phyloP scores from a whole-genome alignment of 1,284 basidiomycete genomes.

The Puccinia hordei region DNA sequence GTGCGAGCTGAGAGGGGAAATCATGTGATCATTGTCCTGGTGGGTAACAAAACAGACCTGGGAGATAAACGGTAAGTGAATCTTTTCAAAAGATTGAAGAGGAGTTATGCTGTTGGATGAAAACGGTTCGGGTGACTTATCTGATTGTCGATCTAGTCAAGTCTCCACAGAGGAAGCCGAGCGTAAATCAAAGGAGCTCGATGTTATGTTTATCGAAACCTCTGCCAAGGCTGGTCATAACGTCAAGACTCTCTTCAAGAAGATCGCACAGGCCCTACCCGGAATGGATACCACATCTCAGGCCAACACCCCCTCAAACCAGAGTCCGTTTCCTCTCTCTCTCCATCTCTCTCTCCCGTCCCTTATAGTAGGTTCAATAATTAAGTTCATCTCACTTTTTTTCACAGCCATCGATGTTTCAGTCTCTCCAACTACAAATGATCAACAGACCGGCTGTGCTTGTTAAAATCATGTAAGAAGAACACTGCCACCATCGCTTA shows the following conservation, averaged over 20 bases:
- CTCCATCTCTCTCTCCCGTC: conserved; percentile 14
- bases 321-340: conserved; percentile 56
- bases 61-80: conserved; percentile 76
- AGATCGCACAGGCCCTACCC: conserved; percentile 96
- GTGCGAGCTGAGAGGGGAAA: conserved; percentile 94
- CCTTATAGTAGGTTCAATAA: background rate
- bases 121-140: conserved; percentile 26
- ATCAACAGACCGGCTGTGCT: conserved; percentile 55
- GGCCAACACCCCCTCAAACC: conserved; percentile 64
- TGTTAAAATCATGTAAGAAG: conserved; percentile 51
- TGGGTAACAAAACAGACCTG: conserved; percentile 98
- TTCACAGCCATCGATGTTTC: conserved; percentile 56
- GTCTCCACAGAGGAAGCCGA: conserved; percentile 98
- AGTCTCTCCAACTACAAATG: conserved; percentile 55
- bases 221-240: conserved; percentile 99
- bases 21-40: conserved; percentile 97
- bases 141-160: conserved; percentile 67
- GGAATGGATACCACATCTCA: conserved; percentile 80
- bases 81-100: conserved; percentile 49
- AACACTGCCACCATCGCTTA: background rate
- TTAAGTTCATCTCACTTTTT: background rate
- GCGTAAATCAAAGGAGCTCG: conserved; percentile 84
- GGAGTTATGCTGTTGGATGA: background rate
- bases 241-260: conserved; percentile 97
- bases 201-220: conserved; percentile 99